Conservation (phyloP, 2,329 filamentous ascomycete genomes). For the Penicillium polonicum region DNA sequence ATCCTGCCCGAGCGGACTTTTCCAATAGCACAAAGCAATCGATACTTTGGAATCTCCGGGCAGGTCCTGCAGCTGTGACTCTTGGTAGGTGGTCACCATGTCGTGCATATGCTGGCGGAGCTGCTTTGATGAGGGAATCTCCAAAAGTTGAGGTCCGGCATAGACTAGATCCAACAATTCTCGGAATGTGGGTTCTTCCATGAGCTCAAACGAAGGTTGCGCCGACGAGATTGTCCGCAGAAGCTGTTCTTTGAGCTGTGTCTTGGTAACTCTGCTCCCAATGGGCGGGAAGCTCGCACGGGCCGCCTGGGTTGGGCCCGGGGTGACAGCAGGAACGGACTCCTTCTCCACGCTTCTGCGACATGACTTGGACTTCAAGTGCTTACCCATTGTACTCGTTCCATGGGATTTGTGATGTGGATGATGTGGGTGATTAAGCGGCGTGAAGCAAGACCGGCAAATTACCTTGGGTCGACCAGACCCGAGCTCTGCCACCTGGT, state of each 20-base stretch:
- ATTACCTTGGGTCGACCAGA: neutral
- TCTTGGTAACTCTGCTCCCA: neutral
- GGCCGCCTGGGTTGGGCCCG: neutral
- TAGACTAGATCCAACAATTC: neutral
- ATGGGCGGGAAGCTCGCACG: neutral
- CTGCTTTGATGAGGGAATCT: neutral
- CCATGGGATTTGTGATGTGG: neutral
- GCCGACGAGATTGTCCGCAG: neutral
- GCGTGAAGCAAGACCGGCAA: neutral
- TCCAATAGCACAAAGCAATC: too few relatives aligned
- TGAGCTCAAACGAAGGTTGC: neutral
- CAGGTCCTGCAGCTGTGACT: too few relatives aligned
- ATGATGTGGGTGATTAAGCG: neutral
- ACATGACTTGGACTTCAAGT: neutral
- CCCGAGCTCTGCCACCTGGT: too few relatives aligned
- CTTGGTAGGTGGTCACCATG: too few relatives aligned
- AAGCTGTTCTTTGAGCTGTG: neutral
- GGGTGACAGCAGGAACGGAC: neutral
- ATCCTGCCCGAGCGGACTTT: too few relatives aligned
- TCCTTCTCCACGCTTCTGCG: neutral
- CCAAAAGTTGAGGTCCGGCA: neutral
- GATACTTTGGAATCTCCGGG: too few relatives aligned
- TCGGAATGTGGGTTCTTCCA: neutral
- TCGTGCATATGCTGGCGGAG: too few relatives aligned
- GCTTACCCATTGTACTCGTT: neutral